Evolutionary conservation across 441 rosid species (phyloP), one percentile per base, ranked within the genome.

Genomic region (Croton setiger): DNA sequence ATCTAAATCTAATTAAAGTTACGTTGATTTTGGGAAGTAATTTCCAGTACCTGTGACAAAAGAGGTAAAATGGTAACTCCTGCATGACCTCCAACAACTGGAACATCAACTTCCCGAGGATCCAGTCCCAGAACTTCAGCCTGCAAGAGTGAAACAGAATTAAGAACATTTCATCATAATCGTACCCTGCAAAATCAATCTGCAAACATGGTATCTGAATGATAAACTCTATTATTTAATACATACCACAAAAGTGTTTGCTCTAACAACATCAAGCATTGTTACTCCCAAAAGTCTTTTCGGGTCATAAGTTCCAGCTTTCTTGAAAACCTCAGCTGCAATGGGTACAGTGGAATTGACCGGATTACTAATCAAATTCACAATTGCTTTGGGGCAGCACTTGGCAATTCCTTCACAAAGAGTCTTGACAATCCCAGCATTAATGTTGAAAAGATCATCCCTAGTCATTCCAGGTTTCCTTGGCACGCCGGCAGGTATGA

Each of bases 391-490:
- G 3, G 96, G 97, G 74, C 97, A 91, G 73, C 82, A 72, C 77
- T 83, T 88, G 0, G 91, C 85, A 39, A 91, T 83, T 63, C 92
- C 97, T 74, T 91, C 90, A 71, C 97, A 88, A 31, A 91, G 86
- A 15, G 93, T 86, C 80, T 57, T 89, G 51, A 91, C 97, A 73
- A 93, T 93, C 67, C 97, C 92, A 64, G 96, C 97, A 72, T 91
- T 93, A 74, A 93, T 91, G 11, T 91, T 91, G 81, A 91, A 91
- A 43, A 93, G 96, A 75, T 91, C 97, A 79, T 91, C 98, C 21
- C 98, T 82, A 0, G 94, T 93, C 98, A 93, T 93, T 78, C 97
- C 97, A 18, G 97, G 97, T 74, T 91, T 93, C 81, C 97, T 84
- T 47, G 98, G 97, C 33, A 93, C 83, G 70, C 98, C 97, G 53